Evolutionary conservation across 2,329 filamentous ascomycete genomes (phyloP).

Genomic region (Penicillium sp.): DNA sequence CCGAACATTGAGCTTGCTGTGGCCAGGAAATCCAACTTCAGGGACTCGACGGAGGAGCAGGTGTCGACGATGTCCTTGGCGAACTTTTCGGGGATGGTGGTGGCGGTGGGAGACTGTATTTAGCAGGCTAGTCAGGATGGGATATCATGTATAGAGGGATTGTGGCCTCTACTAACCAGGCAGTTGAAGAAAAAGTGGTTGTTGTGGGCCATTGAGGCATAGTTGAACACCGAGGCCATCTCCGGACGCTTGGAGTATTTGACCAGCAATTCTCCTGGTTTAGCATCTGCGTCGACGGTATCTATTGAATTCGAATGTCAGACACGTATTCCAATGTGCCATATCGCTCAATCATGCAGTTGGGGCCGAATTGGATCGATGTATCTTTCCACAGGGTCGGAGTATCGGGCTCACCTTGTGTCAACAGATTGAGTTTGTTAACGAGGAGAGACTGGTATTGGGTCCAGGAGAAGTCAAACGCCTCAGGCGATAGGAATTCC

Average conservation of each 20-base stretch:
- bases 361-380: neutral
- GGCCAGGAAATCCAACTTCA: constrained; percentile 73
- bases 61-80: constrained; percentile 59
- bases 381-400: constrained; percentile 2
- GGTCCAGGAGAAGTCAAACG: constrained; percentile 74
- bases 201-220: constrained; percentile 95
- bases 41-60: constrained; percentile 80
- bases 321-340: neutral
- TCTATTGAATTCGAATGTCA: constrained; percentile 44
- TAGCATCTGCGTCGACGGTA: constrained; percentile 60
- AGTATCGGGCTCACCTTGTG: constrained; percentile 58
- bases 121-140: constrained; percentile 11
- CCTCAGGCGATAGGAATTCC: constrained; percentile 66
- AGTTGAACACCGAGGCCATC: constrained; percentile 82
- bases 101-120: constrained; percentile 39
- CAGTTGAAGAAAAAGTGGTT: constrained; percentile 60
- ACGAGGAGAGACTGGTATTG: constrained; percentile 75
- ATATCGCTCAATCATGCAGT: neutral
- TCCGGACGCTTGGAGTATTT: constrained; percentile 74
- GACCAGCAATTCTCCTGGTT: constrained; percentile 66
- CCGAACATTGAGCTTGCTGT: constrained; percentile 92
- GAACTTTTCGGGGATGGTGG: constrained; percentile 57
- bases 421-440: constrained; percentile 71
- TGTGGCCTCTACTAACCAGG: constrained; percentile 32
- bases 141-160: neutral